Percentiles rank a stretch among this genome's conserved stretches.
These are phyloP conservation scores for Pseudogymnoascus sp. DNA, from an alignment of 2,329 filamentous ascomycete species.

Conservation along the genomic window DNA sequence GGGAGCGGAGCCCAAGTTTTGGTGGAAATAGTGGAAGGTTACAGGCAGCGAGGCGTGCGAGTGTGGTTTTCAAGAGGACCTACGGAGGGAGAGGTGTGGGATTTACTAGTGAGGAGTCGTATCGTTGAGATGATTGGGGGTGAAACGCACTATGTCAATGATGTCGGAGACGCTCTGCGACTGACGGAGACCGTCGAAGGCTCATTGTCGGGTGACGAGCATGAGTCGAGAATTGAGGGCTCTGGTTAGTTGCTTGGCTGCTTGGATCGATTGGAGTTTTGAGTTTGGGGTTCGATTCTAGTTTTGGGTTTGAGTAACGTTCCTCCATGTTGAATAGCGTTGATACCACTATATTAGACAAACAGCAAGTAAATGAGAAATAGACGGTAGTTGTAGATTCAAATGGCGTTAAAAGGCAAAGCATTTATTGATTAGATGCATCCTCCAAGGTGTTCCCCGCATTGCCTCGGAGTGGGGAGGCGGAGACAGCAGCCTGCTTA, in stretches of 20 bases:
- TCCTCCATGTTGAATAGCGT: constrained; percentile 1
- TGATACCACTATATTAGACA: constrained; percentile 6
- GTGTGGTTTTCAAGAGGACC: constrained; percentile 64
- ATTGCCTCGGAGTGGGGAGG: neutral
- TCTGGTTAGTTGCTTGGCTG: neutral
- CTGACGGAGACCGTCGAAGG: constrained; percentile 61
- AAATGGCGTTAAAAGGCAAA: neutral
- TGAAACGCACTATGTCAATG: constrained; percentile 64
- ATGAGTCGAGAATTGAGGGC: constrained; percentile 1
- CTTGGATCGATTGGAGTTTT: neutral
- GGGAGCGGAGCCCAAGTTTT: constrained; percentile 89
- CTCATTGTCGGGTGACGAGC: neutral
- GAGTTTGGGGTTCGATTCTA: neutral
- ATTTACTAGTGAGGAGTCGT: constrained; percentile 66
- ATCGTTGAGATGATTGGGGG: constrained; percentile 81
- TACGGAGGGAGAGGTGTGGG: constrained; percentile 38
- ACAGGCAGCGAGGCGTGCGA: constrained; percentile 65
- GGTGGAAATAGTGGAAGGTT: constrained; percentile 75
- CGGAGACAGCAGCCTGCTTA: neutral
- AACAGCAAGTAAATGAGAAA: neutral
- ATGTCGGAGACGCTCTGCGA: constrained; percentile 75
- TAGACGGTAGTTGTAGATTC: neutral
- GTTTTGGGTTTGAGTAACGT: neutral
- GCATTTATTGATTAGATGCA: neutral
- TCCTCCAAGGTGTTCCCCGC: neutral